Evolutionary conservation across 306 rosid species (phyloP), one percentile per base, ranked within the genome.

Genomic region (Canavalia gladiata): DNA sequence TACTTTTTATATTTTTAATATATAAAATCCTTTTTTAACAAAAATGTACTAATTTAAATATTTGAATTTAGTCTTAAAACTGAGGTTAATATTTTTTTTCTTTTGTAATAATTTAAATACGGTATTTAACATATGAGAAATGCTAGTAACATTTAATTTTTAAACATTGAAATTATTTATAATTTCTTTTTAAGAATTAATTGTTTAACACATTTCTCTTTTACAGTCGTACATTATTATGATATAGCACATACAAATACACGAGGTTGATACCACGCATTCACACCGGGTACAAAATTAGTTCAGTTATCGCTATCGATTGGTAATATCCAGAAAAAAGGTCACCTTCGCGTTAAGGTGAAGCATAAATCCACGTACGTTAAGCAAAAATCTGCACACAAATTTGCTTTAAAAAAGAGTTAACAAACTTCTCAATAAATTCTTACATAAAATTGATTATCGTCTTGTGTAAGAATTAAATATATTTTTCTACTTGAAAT

Each of bases 261-360:
- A 35, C 45, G 1, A 51, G n/a, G 35, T n/a, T 51, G 18, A n/a
- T 72, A 35, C 18, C 30, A 55, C 18, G 37, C 6, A 8, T n/a
- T 35, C 57, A 47, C 52, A 37, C 52, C 10, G 45, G 25, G 51
- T 72, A n/a, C 54, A 25, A 55, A 45, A 11, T 70, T 70, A 70
- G 29, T 11, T 69, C 46, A 7, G 9, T n/a, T 2, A 50, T 50
- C 33, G 4, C 46, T 34, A 3, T 34, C 62, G 2, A 31, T 69
- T 0, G 7, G 74, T 0, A 41, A 71, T 37, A 35, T 34, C 29
- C 35, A 25, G 6, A 30, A 2, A 43, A 43, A 43, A 42, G 0
- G 8, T 74, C 78, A 57, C 55, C 54, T 43, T 6, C 35, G 0
- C 12, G 45, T 39, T n/a, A 12, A 50, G 51, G 11, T 7, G 13